Evolutionary conservation across 2,329 filamentous ascomycete species (phyloP).

Genomic region (Diaporthe destruens): DNA sequence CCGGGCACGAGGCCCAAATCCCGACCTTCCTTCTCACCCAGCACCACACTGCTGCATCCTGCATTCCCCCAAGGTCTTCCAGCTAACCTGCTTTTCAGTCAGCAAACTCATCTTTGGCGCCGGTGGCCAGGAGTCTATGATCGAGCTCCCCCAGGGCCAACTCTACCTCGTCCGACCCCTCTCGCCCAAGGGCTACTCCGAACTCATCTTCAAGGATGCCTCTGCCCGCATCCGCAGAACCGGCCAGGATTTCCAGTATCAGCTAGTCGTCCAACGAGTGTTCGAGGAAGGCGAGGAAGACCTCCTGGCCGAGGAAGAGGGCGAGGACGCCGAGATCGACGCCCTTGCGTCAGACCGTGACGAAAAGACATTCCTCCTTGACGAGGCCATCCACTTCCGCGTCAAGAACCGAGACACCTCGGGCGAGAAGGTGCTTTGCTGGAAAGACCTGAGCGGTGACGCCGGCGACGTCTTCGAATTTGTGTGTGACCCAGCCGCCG

Average conservation of each 20-base stretch:
- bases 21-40: conserved; percentile 1
- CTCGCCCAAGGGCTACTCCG: conserved; percentile 97
- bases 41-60: background rate
- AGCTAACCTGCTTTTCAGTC: conserved; percentile 63
- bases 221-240: conserved; percentile 92
- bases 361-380: conserved; percentile 97
- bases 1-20: background rate
- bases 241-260: conserved; percentile 95
- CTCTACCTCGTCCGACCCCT: conserved; percentile 96
- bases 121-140: conserved; percentile 88
- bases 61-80: background rate
- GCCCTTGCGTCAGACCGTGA: conserved; percentile 85
- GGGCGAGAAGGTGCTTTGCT: conserved; percentile 85
- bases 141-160: conserved; percentile 94
- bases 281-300: conserved; percentile 99
- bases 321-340: conserved; percentile 82
- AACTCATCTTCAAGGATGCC: conserved; percentile 98
- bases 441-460: conserved; percentile 95
- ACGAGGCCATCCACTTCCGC: conserved; percentile 89
- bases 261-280: conserved; percentile 94
- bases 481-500: conserved; percentile 84
- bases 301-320: conserved; percentile 88
- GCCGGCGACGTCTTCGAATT: conserved; percentile 97
- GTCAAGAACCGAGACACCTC: conserved; percentile 84
- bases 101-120: conserved; percentile 93